These are phyloP conservation scores for Glycyrrhiza uralensis DNA, from an alignment of 306 rosid genomes.

Conservation along the genomic window DNA sequence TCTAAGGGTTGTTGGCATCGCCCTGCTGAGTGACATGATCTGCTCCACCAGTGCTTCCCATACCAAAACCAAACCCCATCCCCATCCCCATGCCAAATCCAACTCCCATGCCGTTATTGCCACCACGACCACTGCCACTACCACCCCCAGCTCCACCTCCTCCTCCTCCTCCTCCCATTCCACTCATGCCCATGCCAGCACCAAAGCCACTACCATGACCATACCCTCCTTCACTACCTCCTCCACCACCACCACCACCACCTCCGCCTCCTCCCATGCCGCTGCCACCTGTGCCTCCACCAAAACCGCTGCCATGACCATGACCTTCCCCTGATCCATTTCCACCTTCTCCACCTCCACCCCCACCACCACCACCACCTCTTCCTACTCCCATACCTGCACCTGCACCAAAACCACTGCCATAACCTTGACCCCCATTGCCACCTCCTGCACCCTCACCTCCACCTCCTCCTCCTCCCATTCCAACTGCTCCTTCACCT, in stretches of 20 bases:
- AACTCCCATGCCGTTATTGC: slow-evolving; percentile 32
- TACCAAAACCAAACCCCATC: slow-evolving; percentile 50
- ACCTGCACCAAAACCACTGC: slow-evolving; percentile 44
- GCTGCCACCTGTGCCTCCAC: slow-evolving; percentile 7
- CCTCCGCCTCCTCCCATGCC: slow-evolving; percentile 22
- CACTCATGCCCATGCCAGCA: slow-evolving; percentile 25
- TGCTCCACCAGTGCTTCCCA: slow-evolving; percentile 28
- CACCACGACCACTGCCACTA: slow-evolving; percentile 6
- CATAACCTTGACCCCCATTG: slow-evolving; percentile 32
- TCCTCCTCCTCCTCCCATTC: not conserved
- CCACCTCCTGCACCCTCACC: slow-evolving; percentile 11
- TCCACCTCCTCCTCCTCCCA: slow-evolving; percentile 41
- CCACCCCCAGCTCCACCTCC: slow-evolving; percentile 27
- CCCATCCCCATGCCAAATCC: slow-evolving; percentile 60
- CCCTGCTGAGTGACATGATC: not conserved
- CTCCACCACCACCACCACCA: not conserved
- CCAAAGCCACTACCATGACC: slow-evolving; percentile 46
- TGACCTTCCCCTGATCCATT: slow-evolving; percentile 38
- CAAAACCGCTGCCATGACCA: slow-evolving; percentile 47
- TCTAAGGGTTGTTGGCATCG: slow-evolving; percentile 19
- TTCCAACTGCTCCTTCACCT: slow-evolving; percentile 18
- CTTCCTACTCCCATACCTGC: slow-evolving; percentile 26
- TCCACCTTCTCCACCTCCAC: slow-evolving; percentile 21
- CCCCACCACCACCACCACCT: slow-evolving; percentile 21
- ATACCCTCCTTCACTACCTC: slow-evolving; percentile 15